Evolutionary conservation across 148 eudicot genomes (phyloP).

Genomic region (Amaranthus palmeri): DNA sequence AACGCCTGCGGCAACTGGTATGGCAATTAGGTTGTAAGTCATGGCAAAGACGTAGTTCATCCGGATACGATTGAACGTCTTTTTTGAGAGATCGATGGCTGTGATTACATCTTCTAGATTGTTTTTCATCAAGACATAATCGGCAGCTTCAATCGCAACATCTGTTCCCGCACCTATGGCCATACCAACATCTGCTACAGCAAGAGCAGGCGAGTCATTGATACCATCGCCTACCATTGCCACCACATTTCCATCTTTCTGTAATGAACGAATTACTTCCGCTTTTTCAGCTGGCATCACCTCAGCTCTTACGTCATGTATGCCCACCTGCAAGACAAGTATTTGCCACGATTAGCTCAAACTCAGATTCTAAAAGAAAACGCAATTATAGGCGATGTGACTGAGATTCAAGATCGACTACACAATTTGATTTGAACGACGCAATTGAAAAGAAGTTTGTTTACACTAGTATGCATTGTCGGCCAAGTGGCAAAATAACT

Average conservation of each 20-base stretch:
- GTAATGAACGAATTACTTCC: constrained; percentile 72
- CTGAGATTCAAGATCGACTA: background rate
- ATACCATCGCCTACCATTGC: constrained; percentile 99
- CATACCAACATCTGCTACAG: constrained; percentile 95
- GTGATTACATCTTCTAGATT: constrained; percentile 93
- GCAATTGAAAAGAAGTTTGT: background rate
- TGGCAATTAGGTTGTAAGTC: constrained; percentile 80
- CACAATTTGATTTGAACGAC: background rate
- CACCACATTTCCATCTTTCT: constrained; percentile 69
- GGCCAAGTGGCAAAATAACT: background rate
- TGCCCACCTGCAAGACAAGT: constrained; percentile 63
- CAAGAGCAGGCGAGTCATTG: constrained; percentile 94
- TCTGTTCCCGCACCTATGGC: constrained; percentile 99
- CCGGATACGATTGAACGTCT: constrained; percentile 73
- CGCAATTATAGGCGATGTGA: no score
- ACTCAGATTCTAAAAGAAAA: background rate
- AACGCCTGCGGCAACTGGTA: constrained; percentile 86
- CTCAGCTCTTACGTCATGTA: constrained; percentile 77
- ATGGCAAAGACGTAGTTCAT: constrained; percentile 85
- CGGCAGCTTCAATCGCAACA: constrained; percentile 94
- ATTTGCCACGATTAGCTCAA: background rate
- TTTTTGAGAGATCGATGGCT: constrained; percentile 91
- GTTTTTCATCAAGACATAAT: constrained; percentile 85
- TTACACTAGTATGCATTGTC: background rate
- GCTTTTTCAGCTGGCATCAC: constrained; percentile 98